Evolutionary conservation across 495 filamentous ascomycete species (phyloP), one percentile per base, ranked within the genome.

Genomic region (Xeromyces bisporus): DNA sequence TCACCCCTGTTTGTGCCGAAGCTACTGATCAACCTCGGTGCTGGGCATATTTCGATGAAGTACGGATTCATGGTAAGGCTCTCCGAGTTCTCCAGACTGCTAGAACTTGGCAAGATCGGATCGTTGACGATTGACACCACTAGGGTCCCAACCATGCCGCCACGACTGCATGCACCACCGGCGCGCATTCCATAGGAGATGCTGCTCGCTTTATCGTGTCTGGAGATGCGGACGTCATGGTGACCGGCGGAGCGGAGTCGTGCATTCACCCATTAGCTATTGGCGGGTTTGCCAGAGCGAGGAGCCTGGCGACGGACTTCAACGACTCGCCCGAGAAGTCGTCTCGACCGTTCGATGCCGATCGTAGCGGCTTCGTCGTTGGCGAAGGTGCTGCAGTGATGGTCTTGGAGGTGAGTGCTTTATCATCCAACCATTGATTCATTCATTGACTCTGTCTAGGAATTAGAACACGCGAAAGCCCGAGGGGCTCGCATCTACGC

Each of bases 261-360:
- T 97, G 89, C 50, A 92, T 97, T 36, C 85, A 97, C 44, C 89
- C 89, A 8, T 64, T 97, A 14, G 80, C 87, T 12, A 75, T 97
- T 34, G 77, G 82, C 3, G 89, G 89, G 12, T 97, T 97, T 51
- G 75, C 83, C 11, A 67, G 86, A 18, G 84, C 84, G 2, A 69
- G 84, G 31, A 92, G 82, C 29, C 64, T 97, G 14, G 76, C 81
- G 2, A 91, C 80, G 0, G 65, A 59, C 1, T 89, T 67, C 56
- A 93, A 96, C 46, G 56, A 80, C 32, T 51, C 60, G n/a, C 85
- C 89, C 1, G 32, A 61, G 4, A 63, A 67, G 16, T 71, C 84
- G 25, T 92, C 83, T 6, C 65, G 89, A 13, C 89, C 89, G 1
- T 97, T 94, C 44, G 87, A 97, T 55, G 58, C 59, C n/a, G 66